phyloP scores from a whole-genome alignment of 306 rosid genomes.

The Carpinus fangiana region DNA sequence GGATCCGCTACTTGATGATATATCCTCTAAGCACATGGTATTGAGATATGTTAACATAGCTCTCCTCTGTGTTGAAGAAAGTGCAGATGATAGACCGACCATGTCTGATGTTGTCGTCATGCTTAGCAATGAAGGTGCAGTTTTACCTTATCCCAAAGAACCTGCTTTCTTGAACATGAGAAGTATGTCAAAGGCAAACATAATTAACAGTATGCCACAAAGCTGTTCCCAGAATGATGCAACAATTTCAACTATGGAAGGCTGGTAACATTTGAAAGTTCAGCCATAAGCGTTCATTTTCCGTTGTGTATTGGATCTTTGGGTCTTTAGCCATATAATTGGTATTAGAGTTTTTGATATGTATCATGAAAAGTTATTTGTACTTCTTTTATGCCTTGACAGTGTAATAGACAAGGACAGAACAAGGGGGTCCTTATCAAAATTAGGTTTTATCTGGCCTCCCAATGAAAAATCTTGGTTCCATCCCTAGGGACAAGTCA shows the following conservation, averaged over 20 bases:
- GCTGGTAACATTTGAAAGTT: neutral
- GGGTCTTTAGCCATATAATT: neutral
- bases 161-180: neutral
- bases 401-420: too few species aligned
- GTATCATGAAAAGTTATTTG: too few species aligned
- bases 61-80: slow-evolving; percentile 36
- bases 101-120: slow-evolving; percentile 34
- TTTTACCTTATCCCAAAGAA: slow-evolving; percentile 2
- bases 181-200: neutral
- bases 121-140: neutral
- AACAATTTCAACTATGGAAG: slow-evolving; percentile 9
- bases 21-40: neutral
- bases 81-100: slow-evolving; percentile 37
- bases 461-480: too few species aligned
- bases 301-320: too few species aligned
- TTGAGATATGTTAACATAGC: slow-evolving; percentile 36
- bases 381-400: too few species aligned
- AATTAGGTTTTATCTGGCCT: too few species aligned
- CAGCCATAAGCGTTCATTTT: neutral
- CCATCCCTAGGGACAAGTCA: too few species aligned
- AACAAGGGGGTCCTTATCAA: too few species aligned
- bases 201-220: neutral
- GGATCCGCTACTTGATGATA: slow-evolving; percentile 19
- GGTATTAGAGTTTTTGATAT: too few species aligned
- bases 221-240: neutral